Percentiles rank a stretch among this genome's conserved stretches.
Conservation (phyloP, 1,284 basidiomycete species). For the Rhodotorula sp. region DNA sequence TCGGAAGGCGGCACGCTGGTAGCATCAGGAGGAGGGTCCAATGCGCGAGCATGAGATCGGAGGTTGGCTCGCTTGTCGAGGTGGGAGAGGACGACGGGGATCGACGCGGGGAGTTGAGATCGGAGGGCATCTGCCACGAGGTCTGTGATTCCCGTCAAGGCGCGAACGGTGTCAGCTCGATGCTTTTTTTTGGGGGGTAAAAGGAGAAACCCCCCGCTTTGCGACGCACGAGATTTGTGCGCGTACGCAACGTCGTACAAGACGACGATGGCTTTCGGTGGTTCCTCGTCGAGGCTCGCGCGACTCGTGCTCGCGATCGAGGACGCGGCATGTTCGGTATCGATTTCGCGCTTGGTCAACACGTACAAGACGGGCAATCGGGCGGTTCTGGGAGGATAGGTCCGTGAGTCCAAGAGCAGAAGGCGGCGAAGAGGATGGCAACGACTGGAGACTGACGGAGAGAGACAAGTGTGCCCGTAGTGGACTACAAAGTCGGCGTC, state of each 20-base stretch:
- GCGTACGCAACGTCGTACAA: constrained; percentile 79
- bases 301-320: constrained; percentile 48
- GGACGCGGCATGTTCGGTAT: constrained; percentile 58
- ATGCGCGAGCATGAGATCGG: constrained; percentile 6
- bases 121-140: constrained; percentile 1
- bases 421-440: not conserved
- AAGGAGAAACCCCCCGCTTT: constrained; percentile 42
- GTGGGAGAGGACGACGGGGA: constrained; percentile 24
- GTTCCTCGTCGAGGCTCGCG: constrained; percentile 9
- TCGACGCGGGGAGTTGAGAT: constrained; percentile 1
- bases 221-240: constrained; percentile 56
- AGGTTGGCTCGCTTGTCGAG: constrained; percentile 30
- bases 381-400: constrained; percentile 59
- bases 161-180: not conserved
- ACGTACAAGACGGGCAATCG: constrained; percentile 81
- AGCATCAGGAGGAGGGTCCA: too few species aligned
- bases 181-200: accelerated
- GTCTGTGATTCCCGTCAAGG: constrained; percentile 46
- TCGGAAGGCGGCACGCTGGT: too few species aligned
- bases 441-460: constrained; percentile 59
- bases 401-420: not conserved
- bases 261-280: constrained; percentile 57
- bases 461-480: constrained; percentile 96
- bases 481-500: constrained; percentile 90
- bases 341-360: constrained; percentile 67